Base-by-base conservation (phyloP, 129 eudicot genomes). In the Arctium minus region DNA sequence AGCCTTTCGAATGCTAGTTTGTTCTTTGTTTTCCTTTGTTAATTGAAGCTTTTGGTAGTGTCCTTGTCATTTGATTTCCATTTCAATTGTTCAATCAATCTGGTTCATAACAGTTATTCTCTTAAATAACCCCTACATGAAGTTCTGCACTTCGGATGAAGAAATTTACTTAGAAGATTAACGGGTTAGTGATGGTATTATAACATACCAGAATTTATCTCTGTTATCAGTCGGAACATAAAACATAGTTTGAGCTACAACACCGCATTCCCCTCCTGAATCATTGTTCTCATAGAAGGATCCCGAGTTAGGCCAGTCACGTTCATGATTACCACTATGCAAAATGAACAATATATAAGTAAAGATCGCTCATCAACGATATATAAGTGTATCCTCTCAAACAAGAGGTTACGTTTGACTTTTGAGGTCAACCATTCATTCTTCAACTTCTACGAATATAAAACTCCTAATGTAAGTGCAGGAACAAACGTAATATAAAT, bases 191-290 rank as follows among this genome's bases (percentile, higher is more conserved):
- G 13, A 39, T 27, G 30, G 72, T 6, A 48, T 22, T 37, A 73
- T 36, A 37, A 29, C 74, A 4, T 89, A 93, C 97, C 97, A 93
- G 80, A 91, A 88, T 30, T 89, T 93, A 50, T 90, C 95, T 76
- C 87, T 85, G 70, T 91, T 93, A 15, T 89, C 92, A 8, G 96
- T 86, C 68, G 97, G 97, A 76, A 83, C 89, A 12, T 86, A 86
- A 75, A 89, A 93, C 90, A 88, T 89, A 69, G 89, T 89, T 79
- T 89, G 87, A 15, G 93, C 95, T 4, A 76, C 78, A 35, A 91
- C 95, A 79, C 95, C 97, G 73, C 97, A 93, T 89, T 93, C 97
- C 40, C 97, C 97, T 60, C 95, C 97, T 10, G 97, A 93, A 83
- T 91, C 97, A 37, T 77, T 71, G 79, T 40, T 80, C n/a, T 72